Conservation (phyloP, 2,329 filamentous ascomycete species). For the Talaromyces funiculosus region DNA sequence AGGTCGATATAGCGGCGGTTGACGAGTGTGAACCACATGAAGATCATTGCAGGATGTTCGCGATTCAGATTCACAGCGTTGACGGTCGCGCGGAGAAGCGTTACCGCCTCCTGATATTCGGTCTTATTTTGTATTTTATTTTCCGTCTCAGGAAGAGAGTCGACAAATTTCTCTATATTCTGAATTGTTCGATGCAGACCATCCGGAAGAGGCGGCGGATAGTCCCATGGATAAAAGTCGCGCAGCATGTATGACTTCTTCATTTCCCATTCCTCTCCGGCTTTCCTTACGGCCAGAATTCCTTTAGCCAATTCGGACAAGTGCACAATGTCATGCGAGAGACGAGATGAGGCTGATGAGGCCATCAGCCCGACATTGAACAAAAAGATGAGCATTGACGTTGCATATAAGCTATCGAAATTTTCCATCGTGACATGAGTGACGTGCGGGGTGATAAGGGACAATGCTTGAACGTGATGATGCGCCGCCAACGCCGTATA, state of each 20-base stretch:
- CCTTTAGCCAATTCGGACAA: constrained; percentile 8
- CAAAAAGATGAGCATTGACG: constrained; percentile 8
- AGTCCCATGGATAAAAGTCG: constrained; percentile 2
- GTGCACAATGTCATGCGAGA: background rate
- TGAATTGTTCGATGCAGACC: background rate
- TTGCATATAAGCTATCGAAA: constrained; percentile 11
- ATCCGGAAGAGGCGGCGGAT: constrained; percentile 4
- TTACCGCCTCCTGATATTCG: constrained; percentile 1
- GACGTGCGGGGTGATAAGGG: constrained; percentile 6
- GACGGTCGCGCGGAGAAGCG: constrained; percentile 4
- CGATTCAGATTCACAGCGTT: constrained; percentile 1
- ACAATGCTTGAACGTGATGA: constrained; percentile 4
- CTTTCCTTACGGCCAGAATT: constrained; percentile 1
- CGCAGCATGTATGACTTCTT: constrained; percentile 4
- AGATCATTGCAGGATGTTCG: constrained; percentile 11
- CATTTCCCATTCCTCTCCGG: background rate
- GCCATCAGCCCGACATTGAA: constrained; percentile 2
- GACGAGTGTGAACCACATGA: constrained; percentile 10
- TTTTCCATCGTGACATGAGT: background rate
- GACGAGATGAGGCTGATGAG: background rate
- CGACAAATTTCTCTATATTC: constrained; percentile 5
- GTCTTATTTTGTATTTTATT: background rate
- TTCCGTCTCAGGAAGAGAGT: background rate
- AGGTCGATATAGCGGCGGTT: constrained; percentile 3
- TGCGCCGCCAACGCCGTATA: background rate